Conservation (phyloP, 306 rosid species). For the Ceratonia siliqua region DNA sequence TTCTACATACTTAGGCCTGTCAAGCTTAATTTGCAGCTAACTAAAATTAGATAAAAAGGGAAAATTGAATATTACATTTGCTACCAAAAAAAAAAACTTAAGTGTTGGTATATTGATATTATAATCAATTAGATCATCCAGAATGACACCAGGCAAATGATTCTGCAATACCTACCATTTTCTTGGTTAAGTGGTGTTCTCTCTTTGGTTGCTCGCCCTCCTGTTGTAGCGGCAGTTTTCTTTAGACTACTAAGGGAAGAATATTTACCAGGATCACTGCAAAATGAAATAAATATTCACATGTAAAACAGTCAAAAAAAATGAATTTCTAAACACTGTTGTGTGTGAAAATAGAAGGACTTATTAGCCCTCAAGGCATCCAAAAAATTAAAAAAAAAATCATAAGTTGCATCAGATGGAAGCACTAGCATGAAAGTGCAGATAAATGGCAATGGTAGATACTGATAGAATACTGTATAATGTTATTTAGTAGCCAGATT, state of each 20-base stretch:
- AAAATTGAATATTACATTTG: too few species aligned
- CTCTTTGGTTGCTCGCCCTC: constrained; percentile 26
- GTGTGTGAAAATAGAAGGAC: not conserved
- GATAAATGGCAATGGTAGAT: not conserved
- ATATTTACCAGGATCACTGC: constrained; percentile 38
- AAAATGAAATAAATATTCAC: constrained; percentile 18
- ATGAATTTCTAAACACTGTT: not conserved
- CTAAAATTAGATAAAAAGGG: too few species aligned
- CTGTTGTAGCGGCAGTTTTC: constrained; percentile 26
- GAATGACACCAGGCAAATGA: constrained; percentile 28
- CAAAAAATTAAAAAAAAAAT: not conserved
- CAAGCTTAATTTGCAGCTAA: not conserved
- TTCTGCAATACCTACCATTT: constrained; percentile 38
- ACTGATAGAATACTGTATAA: not conserved
- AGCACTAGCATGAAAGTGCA: constrained; percentile 8
- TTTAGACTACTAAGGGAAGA: constrained; percentile 38
- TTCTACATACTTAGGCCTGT: not conserved
- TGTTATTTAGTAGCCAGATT: not conserved
- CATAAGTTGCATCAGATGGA: constrained; percentile 1
- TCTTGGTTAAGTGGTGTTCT: constrained; percentile 30
- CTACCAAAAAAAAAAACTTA: too few species aligned
- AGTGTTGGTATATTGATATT: too few species aligned
- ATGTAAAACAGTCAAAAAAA: not conserved
- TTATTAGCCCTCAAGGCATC: not conserved
- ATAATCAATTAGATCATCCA: too few species aligned